Evolutionary conservation across 1,139 yeast genomes (phyloP).

Genomic region (Pichia sp.): DNA sequence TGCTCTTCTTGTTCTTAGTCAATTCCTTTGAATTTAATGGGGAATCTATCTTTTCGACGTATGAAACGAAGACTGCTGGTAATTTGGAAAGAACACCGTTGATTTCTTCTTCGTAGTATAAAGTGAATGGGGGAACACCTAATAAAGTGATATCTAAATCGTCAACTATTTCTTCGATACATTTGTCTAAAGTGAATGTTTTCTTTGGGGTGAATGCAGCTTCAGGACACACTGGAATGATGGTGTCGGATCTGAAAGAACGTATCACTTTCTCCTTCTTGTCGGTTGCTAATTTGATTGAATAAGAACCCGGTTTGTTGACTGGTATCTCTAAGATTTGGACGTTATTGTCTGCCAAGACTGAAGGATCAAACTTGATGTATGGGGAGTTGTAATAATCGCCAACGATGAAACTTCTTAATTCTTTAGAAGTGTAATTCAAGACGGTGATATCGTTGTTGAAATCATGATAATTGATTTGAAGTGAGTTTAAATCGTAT

Average conservation of each 20-base stretch:
- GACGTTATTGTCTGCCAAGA: constrained; percentile 39
- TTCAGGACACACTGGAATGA: constrained; percentile 79
- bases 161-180: constrained; percentile 59
- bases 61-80: constrained; percentile 27
- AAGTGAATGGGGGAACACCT: constrained; percentile 76
- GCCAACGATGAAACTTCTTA: constrained; percentile 43
- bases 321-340: constrained; percentile 60
- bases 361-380: constrained; percentile 32
- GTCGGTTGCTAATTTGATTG: constrained; percentile 64
- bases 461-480: constrained; percentile 61
- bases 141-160: constrained; percentile 44
- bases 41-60: constrained; percentile 33
- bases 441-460: constrained; percentile 47
- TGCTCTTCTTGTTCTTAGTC: constrained; percentile 7
- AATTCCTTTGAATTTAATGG: constrained; percentile 36
- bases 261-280: constrained; percentile 62
- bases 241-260: constrained; percentile 59
- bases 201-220: constrained; percentile 45
- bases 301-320: constrained; percentile 69
- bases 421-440: constrained; percentile 57
- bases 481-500: constrained; percentile 64
- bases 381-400: constrained; percentile 38
- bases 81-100: constrained; percentile 37
- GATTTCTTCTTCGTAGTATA: constrained; percentile 57
- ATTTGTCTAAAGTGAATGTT: constrained; percentile 42